These are phyloP conservation scores for Triadica sebifera DNA, from an alignment of 345 rosid genomes.

Conservation along the genomic window DNA sequence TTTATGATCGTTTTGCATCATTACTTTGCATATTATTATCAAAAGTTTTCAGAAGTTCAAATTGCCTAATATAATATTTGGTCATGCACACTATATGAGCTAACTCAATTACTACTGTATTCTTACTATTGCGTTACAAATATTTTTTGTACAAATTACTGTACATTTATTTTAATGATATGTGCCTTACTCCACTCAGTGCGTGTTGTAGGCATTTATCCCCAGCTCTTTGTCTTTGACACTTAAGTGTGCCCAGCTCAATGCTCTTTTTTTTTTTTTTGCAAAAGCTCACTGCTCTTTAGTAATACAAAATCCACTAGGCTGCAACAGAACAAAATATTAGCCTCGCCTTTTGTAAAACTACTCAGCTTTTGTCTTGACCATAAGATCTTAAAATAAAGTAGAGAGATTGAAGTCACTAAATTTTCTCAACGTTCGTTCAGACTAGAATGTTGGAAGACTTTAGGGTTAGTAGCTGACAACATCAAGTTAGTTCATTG, in stretches of 20 bases:
- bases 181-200: background rate
- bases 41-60: background rate
- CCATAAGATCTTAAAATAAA: background rate
- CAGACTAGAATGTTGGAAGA: no score
- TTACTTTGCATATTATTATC: background rate
- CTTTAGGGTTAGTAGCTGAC: no score
- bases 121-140: background rate
- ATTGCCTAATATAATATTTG: background rate
- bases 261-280: no score
- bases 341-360: background rate
- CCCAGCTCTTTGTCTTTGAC: background rate
- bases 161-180: background rate
- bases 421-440: no score
- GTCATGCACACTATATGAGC: background rate
- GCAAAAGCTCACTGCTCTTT: background rate
- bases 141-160: background rate
- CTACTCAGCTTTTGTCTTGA: background rate
- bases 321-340: background rate
- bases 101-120: background rate
- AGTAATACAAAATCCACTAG: background rate
- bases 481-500: no score
- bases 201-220: background rate
- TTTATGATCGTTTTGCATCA: background rate
- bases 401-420: no score
- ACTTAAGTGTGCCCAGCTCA: background rate